phyloP scores from a whole-genome alignment of 192 early-diverging fungal genomes.

The Rhizophagus sp. region DNA sequence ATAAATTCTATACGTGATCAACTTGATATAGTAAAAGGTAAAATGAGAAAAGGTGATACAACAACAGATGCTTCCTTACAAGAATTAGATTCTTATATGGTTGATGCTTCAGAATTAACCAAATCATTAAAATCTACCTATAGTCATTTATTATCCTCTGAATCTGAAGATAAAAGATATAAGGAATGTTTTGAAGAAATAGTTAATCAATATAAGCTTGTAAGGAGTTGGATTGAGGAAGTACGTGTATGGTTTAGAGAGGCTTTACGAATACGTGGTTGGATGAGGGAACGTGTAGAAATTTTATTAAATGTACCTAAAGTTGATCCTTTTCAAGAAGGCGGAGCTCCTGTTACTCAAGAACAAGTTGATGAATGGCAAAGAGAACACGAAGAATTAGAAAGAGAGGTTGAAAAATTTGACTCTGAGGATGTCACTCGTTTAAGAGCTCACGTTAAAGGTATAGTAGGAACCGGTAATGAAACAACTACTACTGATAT shows the following conservation, averaged over 20 bases:
- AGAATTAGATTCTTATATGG: slow-evolving; percentile 28
- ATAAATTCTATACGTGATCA: slow-evolving; percentile 22
- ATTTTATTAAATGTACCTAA: slow-evolving; percentile 26
- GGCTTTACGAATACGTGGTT: slow-evolving; percentile 45
- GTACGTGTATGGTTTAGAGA: slow-evolving; percentile 48
- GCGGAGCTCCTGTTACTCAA: slow-evolving; percentile 18
- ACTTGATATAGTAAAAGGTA: slow-evolving; percentile 19
- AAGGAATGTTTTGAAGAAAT: background rate
- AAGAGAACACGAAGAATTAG: slow-evolving; percentile 34
- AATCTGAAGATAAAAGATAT: slow-evolving; percentile 16
- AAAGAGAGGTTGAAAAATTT: slow-evolving; percentile 42
- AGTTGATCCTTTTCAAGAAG: slow-evolving; percentile 34
- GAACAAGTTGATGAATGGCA: slow-evolving; percentile 37
- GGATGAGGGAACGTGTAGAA: slow-evolving; percentile 40
- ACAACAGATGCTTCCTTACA: slow-evolving; percentile 30
- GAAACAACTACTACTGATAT: slow-evolving; percentile 32
- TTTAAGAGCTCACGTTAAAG: slow-evolving; percentile 46
- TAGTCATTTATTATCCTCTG: background rate
- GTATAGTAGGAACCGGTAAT: slow-evolving; percentile 33
- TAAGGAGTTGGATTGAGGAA: slow-evolving; percentile 29
- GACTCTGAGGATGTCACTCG: slow-evolving; percentile 47
- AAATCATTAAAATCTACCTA: background rate
- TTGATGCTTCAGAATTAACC: background rate
- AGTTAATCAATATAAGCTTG: background rate
- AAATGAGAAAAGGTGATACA: slow-evolving; percentile 26